Evolutionary conservation across 192 early-diverging fungal species (phyloP).

Genomic region (Rhizoclosmatium sp.): DNA sequence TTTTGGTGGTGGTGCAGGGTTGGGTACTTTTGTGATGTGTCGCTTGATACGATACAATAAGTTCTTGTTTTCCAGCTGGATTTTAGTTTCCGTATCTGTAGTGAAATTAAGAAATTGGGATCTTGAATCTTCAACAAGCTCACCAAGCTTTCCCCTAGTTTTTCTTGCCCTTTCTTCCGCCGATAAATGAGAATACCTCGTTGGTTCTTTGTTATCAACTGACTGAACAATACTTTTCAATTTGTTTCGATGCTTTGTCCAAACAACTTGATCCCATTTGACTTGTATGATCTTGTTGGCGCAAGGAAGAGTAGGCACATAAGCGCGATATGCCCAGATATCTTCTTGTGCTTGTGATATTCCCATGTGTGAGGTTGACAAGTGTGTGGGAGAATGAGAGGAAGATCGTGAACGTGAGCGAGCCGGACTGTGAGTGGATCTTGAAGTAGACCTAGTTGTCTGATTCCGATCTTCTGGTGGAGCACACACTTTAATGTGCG

Average conservation of each 20-base stretch:
- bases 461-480: no score
- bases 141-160: background rate
- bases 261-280: slow-evolving; percentile 21
- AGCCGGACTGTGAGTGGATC: no score
- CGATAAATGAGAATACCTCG: slow-evolving; percentile 15
- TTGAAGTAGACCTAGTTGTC: no score
- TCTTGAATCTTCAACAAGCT: background rate
- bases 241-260: slow-evolving; percentile 12
- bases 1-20: background rate
- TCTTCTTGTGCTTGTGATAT: background rate
- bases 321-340: slow-evolving; percentile 24
- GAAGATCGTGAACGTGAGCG: no score
- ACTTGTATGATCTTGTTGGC: slow-evolving; percentile 36
- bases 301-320: slow-evolving; percentile 32
- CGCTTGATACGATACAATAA: slow-evolving; percentile 29
- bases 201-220: slow-evolving; percentile 9
- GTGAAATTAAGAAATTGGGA: background rate
- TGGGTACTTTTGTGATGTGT: slow-evolving; percentile 15
- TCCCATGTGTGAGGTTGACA: no score
- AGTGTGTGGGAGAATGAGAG: no score
- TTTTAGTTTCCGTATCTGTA: slow-evolving; percentile 14
- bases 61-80: slow-evolving; percentile 36
- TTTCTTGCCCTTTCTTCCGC: slow-evolving; percentile 8
- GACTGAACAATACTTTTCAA: slow-evolving; percentile 9
- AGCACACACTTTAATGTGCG: no score